Conservation (phyloP, 805 yeast genomes). For the Wickerhamomyces ciferrii region DNA sequence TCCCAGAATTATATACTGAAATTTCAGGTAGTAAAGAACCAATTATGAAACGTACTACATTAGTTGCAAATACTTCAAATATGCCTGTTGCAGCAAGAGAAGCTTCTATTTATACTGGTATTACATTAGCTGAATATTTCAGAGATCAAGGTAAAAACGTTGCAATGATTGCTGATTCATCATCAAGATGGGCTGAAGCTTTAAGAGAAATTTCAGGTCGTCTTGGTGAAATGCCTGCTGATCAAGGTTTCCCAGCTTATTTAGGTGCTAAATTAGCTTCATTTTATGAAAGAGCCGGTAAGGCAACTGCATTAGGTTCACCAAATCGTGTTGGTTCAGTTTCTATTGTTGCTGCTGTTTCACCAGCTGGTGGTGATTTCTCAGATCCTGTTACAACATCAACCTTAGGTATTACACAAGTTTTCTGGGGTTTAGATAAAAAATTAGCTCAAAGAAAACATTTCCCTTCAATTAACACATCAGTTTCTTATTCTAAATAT, state of each 20-base stretch:
- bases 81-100: slow-evolving; percentile 99
- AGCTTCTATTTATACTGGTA: slow-evolving; percentile 98
- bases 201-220: slow-evolving; percentile 99
- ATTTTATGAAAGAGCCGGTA: slow-evolving; percentile 99
- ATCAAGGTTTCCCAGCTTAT: slow-evolving; percentile 99
- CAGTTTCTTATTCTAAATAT: slow-evolving; percentile 95
- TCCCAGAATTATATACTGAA: slow-evolving; percentile 95
- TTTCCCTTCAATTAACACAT: slow-evolving; percentile 97
- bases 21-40: slow-evolving; percentile 93
- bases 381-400: slow-evolving; percentile 99
- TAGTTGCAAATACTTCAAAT: slow-evolving; percentile 97
- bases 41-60: slow-evolving; percentile 98
- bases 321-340: slow-evolving; percentile 97
- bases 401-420: slow-evolving; percentile 99
- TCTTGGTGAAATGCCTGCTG: slow-evolving; percentile 99
- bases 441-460: slow-evolving; percentile 99
- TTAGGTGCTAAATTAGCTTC: slow-evolving; percentile 98
- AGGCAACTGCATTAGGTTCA: slow-evolving; percentile 89
- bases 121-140: slow-evolving; percentile 97
- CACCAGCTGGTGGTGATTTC: slow-evolving; percentile 99
- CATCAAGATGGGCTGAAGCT: slow-evolving; percentile 99
- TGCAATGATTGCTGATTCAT: slow-evolving; percentile 99
- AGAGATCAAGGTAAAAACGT: slow-evolving; percentile 99
- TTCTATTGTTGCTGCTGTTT: slow-evolving; percentile 99
- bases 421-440: slow-evolving; percentile 99